Evolutionary conservation across 2,329 filamentous ascomycete species (phyloP).

Genomic region (Trichophyton mentagrophytes): DNA sequence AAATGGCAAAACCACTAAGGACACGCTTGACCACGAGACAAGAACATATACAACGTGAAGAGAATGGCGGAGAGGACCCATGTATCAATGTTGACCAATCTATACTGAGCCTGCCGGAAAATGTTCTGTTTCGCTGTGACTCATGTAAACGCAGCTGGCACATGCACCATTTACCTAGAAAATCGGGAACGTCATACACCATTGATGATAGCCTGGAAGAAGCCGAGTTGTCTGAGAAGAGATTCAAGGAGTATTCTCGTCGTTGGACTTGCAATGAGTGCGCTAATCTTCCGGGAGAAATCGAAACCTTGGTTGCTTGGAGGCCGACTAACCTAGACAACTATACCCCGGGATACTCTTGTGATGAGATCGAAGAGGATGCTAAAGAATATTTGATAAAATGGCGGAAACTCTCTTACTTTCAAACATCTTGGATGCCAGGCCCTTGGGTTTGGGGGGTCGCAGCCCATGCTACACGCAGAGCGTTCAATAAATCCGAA

Average conservation of each 20-base stretch:
- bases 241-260: conserved; percentile 58
- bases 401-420: conserved; percentile 71
- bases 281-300: conserved; percentile 48
- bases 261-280: conserved; percentile 78
- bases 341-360: conserved; percentile 42
- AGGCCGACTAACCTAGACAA: conserved; percentile 51
- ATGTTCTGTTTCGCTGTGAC: conserved; percentile 71
- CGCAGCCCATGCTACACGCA: conserved; percentile 50
- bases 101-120: conserved; percentile 61
- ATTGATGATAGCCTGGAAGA: conserved; percentile 19
- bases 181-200: conserved; percentile 14
- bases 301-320: conserved; percentile 78
- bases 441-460: conserved; percentile 79
- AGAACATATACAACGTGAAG: conserved; percentile 68
- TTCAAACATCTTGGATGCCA: conserved; percentile 72
- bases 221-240: conserved; percentile 37
- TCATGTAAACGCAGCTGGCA: conserved; percentile 70
- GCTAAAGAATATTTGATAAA: conserved; percentile 88
- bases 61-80: conserved; percentile 69
- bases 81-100: conserved; percentile 48
- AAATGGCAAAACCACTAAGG: conserved; percentile 63
- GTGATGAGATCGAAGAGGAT: conserved; percentile 52
- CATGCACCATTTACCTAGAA: conserved; percentile 61
- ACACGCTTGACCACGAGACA: conserved; percentile 58
- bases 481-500: conserved; percentile 60